Evolutionary conservation across 352 stramenopile genomes (phyloP), one percentile per base, ranked within the genome.

Genomic region (Phytopythium boreale): DNA sequence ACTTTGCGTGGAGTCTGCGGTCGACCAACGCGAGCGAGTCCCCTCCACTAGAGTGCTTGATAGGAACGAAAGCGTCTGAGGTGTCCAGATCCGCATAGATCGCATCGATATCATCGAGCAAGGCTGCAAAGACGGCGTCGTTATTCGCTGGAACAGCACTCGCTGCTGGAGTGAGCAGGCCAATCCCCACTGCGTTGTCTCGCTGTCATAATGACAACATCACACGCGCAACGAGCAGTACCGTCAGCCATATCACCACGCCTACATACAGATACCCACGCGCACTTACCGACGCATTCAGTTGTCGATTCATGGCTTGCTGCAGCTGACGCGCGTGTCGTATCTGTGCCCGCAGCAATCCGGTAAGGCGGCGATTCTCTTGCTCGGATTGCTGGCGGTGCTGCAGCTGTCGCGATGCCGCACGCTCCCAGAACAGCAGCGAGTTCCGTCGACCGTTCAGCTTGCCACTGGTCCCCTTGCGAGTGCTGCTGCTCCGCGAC

Each of bases 281-380:
- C 15, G 8, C 50, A 27, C 36, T 37, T 49, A 70, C 64, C 64
- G 52, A 41, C 20, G 50, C n/a, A 17, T 39, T 67, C 39, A 56
- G 20, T 17, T 59, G 52, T 26, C 73, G 64, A 17, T 63, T 71
- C 20, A 78, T 26, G 2, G 71, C 52, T 19, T 61, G 51, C 61
- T 69, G 59, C 36, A 79, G 43, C 10, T 69, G 68, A 36, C 55
- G 56, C 8, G 64, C 65, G 15, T 73, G 62, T 36, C 74, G 67
- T 22, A 66, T 41, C 24, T 82, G 67, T 0, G 56, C 63, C 36
- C 70, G 57, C 6, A 80, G 55, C 51, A 80, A 61, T 51, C 59
- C 52, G 37, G 59, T 65, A 2, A 80, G 59, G 43, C 70, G 53
- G 29, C 56, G 52, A 59, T 81, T 81, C 46, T 78, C 62, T 7